A percentile compares a stretch with the other conserved stretches of the same genome.
Evolutionary conservation across 2,329 filamentous ascomycete species (phyloP).

Genomic region (Colletotrichum orbiculare): DNA sequence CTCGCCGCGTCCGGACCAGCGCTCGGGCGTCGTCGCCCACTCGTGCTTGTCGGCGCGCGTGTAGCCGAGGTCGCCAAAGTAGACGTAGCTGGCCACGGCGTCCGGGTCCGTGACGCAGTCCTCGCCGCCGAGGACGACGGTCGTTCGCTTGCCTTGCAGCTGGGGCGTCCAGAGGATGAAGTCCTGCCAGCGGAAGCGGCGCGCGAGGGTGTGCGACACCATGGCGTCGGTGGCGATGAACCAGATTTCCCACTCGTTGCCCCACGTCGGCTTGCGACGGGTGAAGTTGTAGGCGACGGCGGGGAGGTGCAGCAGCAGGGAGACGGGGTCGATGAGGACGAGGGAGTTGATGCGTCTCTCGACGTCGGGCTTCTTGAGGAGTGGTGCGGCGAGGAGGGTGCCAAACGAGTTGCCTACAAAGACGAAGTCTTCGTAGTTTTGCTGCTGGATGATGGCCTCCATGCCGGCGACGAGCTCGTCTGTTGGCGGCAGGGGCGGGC

Average conservation of each 20-base stretch:
- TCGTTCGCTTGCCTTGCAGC: conserved; percentile 50
- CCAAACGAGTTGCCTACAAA: conserved; percentile 75
- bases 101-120: conserved; percentile 40
- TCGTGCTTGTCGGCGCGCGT: conserved; percentile 33
- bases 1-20: conserved; percentile 41
- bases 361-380: conserved; percentile 50
- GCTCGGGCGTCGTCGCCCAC: conserved; percentile 31
- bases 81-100: conserved; percentile 42
- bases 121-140: conserved; percentile 39
- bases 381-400: conserved; percentile 65
- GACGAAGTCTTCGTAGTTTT: conserved; percentile 68
- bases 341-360: conserved; percentile 59
- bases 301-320: conserved; percentile 75
- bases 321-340: conserved; percentile 70
- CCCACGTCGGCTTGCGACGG: conserved; percentile 58
- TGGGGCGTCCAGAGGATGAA: conserved; percentile 79
- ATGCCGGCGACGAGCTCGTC: conserved; percentile 37
- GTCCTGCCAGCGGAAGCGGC: conserved; percentile 78
- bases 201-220: conserved; percentile 70
- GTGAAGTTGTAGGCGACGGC: conserved; percentile 80
- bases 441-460: conserved; percentile 64
- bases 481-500: conserved; percentile 48
- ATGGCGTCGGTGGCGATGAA: conserved; percentile 78
- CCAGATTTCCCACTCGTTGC: conserved; percentile 77
- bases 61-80: conserved; percentile 38